Evolutionary conservation across 257 asterid species (phyloP).

Genomic region (Penstemon davidsonii): DNA sequence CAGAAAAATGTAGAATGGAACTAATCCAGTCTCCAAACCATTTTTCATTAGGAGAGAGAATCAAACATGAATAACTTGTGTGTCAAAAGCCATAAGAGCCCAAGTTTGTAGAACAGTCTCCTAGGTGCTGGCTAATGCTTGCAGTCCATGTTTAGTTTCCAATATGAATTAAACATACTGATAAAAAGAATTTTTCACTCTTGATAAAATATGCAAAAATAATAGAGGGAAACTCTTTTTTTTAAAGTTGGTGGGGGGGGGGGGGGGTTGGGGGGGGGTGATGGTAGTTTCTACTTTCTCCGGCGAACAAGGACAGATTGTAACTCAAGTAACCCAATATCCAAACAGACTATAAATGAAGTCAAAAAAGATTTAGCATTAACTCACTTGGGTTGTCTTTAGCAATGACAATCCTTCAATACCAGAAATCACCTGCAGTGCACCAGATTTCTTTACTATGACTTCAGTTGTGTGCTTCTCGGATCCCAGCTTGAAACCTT

Average conservation of each 20-base stretch:
- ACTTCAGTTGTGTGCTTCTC: constrained; percentile 92
- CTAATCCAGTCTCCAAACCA: too few species aligned
- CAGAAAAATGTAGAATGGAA: too few species aligned
- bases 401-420: constrained; percentile 75
- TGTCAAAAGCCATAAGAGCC: background rate
- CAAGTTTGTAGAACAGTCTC: background rate
- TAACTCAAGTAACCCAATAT: constrained; percentile 15
- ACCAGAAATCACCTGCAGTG: constrained; percentile 72
- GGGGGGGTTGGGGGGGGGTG: background rate
- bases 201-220: background rate
- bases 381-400: constrained; percentile 88
- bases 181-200: background rate
- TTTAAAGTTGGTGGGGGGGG: too few species aligned
- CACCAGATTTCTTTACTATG: constrained; percentile 62
- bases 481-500: constrained; percentile 93
- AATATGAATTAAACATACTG: background rate
- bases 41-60: too few species aligned
- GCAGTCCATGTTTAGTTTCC: background rate
- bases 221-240: background rate
- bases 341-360: constrained; percentile 9
- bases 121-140: constrained; percentile 9
- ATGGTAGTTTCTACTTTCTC: constrained; percentile 7
- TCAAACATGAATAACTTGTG: background rate
- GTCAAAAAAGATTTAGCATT: constrained; percentile 14
- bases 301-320: background rate